Percentiles rank a stretch among this genome's conserved stretches.
Evolutionary conservation across 495 filamentous ascomycete genomes (phyloP).

Genomic region (Saxispiralis lemnorum): DNA sequence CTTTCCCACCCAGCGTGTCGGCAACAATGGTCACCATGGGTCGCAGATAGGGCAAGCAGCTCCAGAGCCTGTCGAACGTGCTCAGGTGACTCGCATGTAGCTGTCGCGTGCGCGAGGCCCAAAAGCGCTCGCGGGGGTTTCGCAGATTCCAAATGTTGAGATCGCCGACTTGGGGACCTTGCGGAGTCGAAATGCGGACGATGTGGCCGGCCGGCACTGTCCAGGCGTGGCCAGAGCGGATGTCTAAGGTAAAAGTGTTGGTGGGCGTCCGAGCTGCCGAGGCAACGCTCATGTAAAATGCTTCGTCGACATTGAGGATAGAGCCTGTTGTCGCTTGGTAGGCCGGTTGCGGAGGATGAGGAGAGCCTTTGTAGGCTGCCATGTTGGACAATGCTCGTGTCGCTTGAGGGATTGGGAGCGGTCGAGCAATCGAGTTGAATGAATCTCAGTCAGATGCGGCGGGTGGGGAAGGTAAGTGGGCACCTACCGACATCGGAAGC

Average conservation of each 20-base stretch:
- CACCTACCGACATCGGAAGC: too few relatives aligned
- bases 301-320: conserved; percentile 7
- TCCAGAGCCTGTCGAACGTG: conserved; percentile 56
- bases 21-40: conserved; percentile 54
- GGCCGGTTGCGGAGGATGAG: conserved; percentile 12
- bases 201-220: conserved; percentile 35
- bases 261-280: conserved; percentile 6
- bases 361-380: background rate
- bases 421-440: too few relatives aligned
- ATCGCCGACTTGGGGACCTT: conserved; percentile 65
- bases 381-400: background rate
- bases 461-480: too few relatives aligned
- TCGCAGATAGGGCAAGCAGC: conserved; percentile 54
- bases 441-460: too few relatives aligned
- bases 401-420: background rate
- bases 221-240: conserved; percentile 22
- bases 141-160: conserved; percentile 63
- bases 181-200: conserved; percentile 51
- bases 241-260: conserved; percentile 16
- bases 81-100: conserved; percentile 57
- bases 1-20: conserved; percentile 41
- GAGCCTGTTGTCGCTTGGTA: conserved; percentile 14
- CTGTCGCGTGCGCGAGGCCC: conserved; percentile 62
- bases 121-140: conserved; percentile 63
- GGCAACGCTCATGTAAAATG: conserved; percentile 12